Evolutionary conservation across 371 early-diverging fungal species (phyloP).

Genomic region (Lichtheimia hyalospora): DNA sequence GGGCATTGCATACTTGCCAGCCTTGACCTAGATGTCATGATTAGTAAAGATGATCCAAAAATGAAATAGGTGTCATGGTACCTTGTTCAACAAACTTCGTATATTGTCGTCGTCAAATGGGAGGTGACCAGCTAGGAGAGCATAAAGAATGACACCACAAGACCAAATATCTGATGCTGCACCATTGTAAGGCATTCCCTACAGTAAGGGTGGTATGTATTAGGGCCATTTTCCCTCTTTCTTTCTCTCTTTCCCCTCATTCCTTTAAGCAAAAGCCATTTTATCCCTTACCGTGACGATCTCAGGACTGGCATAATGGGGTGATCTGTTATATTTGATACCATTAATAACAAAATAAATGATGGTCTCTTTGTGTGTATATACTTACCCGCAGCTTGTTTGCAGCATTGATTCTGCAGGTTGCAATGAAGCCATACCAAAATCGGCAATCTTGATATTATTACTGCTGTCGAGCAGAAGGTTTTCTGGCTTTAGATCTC

Average conservation of each 20-base stretch:
- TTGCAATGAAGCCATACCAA: slow-evolving; percentile 85
- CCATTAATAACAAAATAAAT: not conserved
- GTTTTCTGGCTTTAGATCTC: slow-evolving; percentile 97
- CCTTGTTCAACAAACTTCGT: slow-evolving; percentile 72
- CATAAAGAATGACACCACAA: slow-evolving; percentile 77
- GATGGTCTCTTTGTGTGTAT: not conserved
- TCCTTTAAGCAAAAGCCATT: not conserved
- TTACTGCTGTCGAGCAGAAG: slow-evolving; percentile 82
- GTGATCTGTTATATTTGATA: slow-evolving; percentile 54
- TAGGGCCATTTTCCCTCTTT: not conserved
- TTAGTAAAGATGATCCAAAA: not conserved
- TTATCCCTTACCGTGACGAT: slow-evolving; percentile 68
- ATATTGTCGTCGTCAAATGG: slow-evolving; percentile 85
- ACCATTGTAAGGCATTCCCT: slow-evolving; percentile 73
- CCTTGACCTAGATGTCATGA: slow-evolving; percentile 37
- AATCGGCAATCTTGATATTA: slow-evolving; percentile 85
- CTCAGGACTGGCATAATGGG: slow-evolving; percentile 95
- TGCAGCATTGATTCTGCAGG: slow-evolving; percentile 71
- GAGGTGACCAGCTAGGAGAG: slow-evolving; percentile 72
- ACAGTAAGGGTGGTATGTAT: slow-evolving; percentile 16
- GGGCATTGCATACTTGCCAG: slow-evolving; percentile 60
- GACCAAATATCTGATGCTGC: slow-evolving; percentile 82
- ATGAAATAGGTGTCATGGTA: not conserved
- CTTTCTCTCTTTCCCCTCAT: not conserved
- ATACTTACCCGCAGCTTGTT: slow-evolving; percentile 72